These are phyloP conservation scores for Calonectria naviculata DNA, from an alignment of 2,329 filamentous ascomycete species.

Conservation along the genomic window DNA sequence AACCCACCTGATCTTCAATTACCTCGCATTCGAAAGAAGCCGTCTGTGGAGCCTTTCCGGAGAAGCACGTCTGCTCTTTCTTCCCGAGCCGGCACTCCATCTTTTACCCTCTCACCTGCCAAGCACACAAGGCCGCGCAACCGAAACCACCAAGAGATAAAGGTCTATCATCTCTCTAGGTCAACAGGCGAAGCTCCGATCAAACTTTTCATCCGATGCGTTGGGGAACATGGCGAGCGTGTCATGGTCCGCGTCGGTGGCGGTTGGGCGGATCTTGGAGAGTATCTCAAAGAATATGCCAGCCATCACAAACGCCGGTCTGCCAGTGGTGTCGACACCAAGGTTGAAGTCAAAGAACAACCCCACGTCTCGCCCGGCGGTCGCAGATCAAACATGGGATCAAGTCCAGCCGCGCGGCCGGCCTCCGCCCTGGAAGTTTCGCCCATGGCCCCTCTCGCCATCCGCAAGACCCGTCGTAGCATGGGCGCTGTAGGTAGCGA, in stretches of 20 bases:
- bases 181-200: conserved; percentile 88
- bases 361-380: conserved; percentile 45
- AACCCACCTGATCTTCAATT: conserved; percentile 69
- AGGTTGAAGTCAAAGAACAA: conserved; percentile 69
- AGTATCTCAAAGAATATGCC: conserved; percentile 94
- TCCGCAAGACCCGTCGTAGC: conserved; percentile 66
- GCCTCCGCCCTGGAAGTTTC: conserved; percentile 50
- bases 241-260: conserved; percentile 99
- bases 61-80: conserved; percentile 64
- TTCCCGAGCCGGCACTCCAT: conserved; percentile 70
- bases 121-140: conserved; percentile 61
- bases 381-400: conserved; percentile 46
- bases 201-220: conserved; percentile 92
- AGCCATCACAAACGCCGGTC: conserved; percentile 87
- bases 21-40: conserved; percentile 57
- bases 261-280: conserved; percentile 96
- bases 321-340: conserved; percentile 56
- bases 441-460: conserved; percentile 60
- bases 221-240: conserved; percentile 89
- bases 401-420: conserved; percentile 55
- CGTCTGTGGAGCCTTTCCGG: conserved; percentile 55
- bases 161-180: conserved; percentile 90
- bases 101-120: conserved; percentile 76
- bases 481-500: conserved; percentile 49
- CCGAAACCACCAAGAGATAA: conserved; percentile 78